Percentiles rank a stretch among this genome's conserved stretches.
phyloP scores from a whole-genome alignment of 176 grass and related monocot genomes.

The Rhynchospora breviuscula region DNA sequence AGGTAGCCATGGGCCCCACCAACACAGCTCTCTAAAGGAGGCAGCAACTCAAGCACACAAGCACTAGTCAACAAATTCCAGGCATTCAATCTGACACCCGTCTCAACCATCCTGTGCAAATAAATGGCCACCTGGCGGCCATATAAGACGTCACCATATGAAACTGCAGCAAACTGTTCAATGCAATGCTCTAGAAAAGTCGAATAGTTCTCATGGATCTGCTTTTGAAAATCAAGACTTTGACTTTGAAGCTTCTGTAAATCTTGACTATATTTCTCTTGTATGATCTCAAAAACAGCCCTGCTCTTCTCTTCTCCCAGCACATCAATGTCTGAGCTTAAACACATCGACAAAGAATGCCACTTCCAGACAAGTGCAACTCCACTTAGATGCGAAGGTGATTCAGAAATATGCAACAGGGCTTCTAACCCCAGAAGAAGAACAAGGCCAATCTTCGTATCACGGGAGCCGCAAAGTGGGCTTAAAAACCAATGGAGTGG shows the following conservation, averaged over 20 bases:
- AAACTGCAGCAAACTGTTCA: slow-evolving; percentile 77
- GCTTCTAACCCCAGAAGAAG: slow-evolving; percentile 77
- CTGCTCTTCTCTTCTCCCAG: slow-evolving; percentile 71
- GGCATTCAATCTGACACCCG: slow-evolving; percentile 44
- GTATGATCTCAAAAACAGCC: slow-evolving; percentile 67
- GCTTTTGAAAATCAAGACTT: slow-evolving; percentile 69
- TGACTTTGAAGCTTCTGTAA: slow-evolving; percentile 16
- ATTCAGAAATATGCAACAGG: slow-evolving; percentile 38
- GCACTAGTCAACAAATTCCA: slow-evolving; percentile 72
- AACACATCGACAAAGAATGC: slow-evolving; percentile 71
- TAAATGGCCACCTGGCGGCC: slow-evolving; percentile 88
- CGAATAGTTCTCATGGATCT: slow-evolving; percentile 78
- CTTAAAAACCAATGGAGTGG: slow-evolving; percentile 86
- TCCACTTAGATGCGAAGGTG: slow-evolving; percentile 25
- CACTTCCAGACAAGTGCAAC: slow-evolving; percentile 81
- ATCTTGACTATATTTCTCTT: slow-evolving; percentile 64
- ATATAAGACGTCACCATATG: slow-evolving; percentile 73
- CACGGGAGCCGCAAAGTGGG: slow-evolving; percentile 56
- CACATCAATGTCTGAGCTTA: slow-evolving; percentile 56
- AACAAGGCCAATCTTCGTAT: slow-evolving; percentile 64
- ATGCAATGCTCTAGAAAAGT: slow-evolving; percentile 75
- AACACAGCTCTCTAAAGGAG: slow-evolving; percentile 66
- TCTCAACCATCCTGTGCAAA: slow-evolving; percentile 65
- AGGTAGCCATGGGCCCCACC: slow-evolving; percentile 60
- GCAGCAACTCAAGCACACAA: slow-evolving; percentile 70